Base-by-base conservation (phyloP, 192 early-diverging fungal species). In the Backusella circina region DNA sequence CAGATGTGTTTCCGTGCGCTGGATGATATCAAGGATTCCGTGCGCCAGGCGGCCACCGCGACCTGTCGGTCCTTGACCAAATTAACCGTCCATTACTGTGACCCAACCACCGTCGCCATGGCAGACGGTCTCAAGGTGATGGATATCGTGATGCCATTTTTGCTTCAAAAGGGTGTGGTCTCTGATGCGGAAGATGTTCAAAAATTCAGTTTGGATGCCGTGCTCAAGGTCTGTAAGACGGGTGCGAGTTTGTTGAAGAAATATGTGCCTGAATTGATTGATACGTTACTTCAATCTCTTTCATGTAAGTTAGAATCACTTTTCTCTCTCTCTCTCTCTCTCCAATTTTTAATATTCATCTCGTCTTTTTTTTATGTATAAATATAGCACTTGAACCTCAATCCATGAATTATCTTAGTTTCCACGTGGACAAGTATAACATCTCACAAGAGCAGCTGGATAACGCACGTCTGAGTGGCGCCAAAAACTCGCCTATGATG, bases 1-100 rank as follows among this genome's bases (percentile, higher is more conserved):
- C 87, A 82, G 23, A 96, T 97, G 94, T 90, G 88, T 15, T 98
- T 98, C 85, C 79, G 96, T 32, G 90, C 90, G 28, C 77, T 98
- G 31, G 97, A 98, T 77, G 97, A 98, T 73, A 95, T 98, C 79
- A 97, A 97, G 77, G 95, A 94, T 72, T 94, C 91, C 38, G 97
- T 98, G 9, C 87, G 96, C 4, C 79, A 89, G 39, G 91, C 96
- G 0, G 96, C 92, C 6, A 92, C 96, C 35, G 85, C 87, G 67
- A 88, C 92, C 6, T 96, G 94, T 82, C 91, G 92, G 67, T 86
- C 90, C 0, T 76, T 98, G 70, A 94, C 92, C 16, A 88, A 88
- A 15, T 83, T 94, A 41, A 98, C 97, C 0, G 90, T 97, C 9
- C 85, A 90, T 71, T 95, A 94, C 77, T 95, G 93, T 78, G 96